Percentiles rank a stretch among this genome's conserved stretches.
Conservation (phyloP, 768 basidiomycete species). For the Dictyophora rubrovolvata region DNA sequence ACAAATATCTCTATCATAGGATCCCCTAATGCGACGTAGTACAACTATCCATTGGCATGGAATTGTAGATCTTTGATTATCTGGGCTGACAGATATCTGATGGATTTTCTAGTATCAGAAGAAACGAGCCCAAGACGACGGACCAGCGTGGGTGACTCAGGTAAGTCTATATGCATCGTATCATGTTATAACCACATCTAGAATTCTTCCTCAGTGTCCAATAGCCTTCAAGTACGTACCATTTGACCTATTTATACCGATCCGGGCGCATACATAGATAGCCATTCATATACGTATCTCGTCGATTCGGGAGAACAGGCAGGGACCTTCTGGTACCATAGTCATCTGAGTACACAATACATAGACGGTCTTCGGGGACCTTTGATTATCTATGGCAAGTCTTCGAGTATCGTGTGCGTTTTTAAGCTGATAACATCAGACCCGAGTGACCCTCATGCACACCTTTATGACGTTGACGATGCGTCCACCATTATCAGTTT, state of each 20-base stretch:
- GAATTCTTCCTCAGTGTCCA: not conserved
- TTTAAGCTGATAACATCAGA: not conserved
- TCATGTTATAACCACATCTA: not conserved
- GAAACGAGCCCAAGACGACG: constrained; percentile 1
- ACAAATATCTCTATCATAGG: not conserved
- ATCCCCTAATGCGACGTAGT: constrained; percentile 8
- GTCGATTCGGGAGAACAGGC: constrained; percentile 6
- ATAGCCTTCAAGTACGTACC: not conserved
- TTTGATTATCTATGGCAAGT: constrained; percentile 6
- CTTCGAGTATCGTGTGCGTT: not conserved
- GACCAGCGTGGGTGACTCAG: constrained; percentile 7
- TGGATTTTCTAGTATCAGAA: not conserved
- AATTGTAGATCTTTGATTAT: not conserved
- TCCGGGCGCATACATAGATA: not conserved
- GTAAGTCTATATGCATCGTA: not conserved
- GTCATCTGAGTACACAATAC: constrained; percentile 13
- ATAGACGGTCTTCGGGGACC: constrained; percentile 13
- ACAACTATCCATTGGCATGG: constrained; percentile 9
- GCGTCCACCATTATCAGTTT: constrained; percentile 40
- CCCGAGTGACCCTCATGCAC: constrained; percentile 3
- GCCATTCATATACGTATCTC: constrained; percentile 4
- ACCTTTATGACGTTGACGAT: constrained; percentile 25
- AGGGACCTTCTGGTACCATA: constrained; percentile 11
- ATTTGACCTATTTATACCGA: not conserved
- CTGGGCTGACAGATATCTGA: not conserved